Evolutionary conservation across 2,329 filamentous ascomycete genomes (phyloP).

Genomic region (Onygena corvina): DNA sequence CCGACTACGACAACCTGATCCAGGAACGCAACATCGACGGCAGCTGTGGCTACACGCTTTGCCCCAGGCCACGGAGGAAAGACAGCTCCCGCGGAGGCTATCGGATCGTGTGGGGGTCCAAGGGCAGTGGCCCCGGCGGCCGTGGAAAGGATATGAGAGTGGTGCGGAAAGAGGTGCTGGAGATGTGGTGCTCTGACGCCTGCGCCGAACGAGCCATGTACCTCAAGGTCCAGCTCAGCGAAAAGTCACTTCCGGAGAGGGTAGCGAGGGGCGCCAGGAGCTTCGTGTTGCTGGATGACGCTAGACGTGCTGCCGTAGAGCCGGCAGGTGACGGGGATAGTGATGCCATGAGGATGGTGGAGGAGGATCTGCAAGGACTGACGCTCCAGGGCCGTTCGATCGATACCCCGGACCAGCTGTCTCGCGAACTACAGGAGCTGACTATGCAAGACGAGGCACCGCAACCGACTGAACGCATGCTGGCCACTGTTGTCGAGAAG

Average conservation of each 20-base stretch:
- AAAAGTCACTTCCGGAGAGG: slow-evolving; percentile 76
- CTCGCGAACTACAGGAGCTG: not conserved
- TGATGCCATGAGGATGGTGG: slow-evolving; percentile 16
- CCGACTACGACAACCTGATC: slow-evolving; percentile 80
- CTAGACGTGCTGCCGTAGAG: slow-evolving; percentile 15
- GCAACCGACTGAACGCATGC: not conserved
- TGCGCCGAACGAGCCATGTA: slow-evolving; percentile 74
- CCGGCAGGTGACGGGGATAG: slow-evolving; percentile 10
- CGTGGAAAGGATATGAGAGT: slow-evolving; percentile 49
- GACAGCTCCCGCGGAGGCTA: slow-evolving; percentile 50
- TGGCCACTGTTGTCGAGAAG: slow-evolving; percentile 5
- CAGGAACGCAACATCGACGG: slow-evolving; percentile 76
- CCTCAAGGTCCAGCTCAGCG: slow-evolving; percentile 75
- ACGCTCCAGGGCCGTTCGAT: not conserved
- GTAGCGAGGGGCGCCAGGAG: slow-evolving; percentile 45
- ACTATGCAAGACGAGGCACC: slow-evolving; percentile 6
- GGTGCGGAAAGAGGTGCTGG: slow-evolving; percentile 57
- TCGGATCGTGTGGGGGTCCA: slow-evolving; percentile 50
- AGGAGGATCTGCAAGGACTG: slow-evolving; percentile 3
- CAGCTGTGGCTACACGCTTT: slow-evolving; percentile 75
- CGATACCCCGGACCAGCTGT: not conserved
- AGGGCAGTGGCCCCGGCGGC: slow-evolving; percentile 35
- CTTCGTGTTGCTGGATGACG: slow-evolving; percentile 58
- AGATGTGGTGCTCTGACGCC: slow-evolving; percentile 73
- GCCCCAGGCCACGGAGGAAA: slow-evolving; percentile 50